Conservation (phyloP, 352 stramenopile species). For the Phytopythium boreale region DNA sequence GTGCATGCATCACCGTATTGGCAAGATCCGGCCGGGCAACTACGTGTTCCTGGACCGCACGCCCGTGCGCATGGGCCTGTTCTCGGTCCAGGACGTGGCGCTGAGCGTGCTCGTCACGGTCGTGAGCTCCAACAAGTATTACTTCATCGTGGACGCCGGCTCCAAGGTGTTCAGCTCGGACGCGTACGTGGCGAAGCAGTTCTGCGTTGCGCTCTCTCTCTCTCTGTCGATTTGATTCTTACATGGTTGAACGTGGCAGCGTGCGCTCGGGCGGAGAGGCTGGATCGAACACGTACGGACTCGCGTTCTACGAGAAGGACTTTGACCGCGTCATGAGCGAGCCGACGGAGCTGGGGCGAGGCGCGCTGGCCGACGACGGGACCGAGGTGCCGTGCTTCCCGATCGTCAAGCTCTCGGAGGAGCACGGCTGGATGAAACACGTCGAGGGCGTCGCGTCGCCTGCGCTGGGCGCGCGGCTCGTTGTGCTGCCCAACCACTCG, state of each 20-base stretch:
- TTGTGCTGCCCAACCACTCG: constrained; percentile 69
- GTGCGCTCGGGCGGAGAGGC: constrained; percentile 1
- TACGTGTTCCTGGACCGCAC: constrained; percentile 78
- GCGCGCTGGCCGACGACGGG: constrained; percentile 27
- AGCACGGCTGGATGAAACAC: constrained; percentile 68
- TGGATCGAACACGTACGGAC: constrained; percentile 25
- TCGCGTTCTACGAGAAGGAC: constrained; percentile 70
- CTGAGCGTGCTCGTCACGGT: constrained; percentile 59
- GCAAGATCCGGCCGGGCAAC: constrained; percentile 66
- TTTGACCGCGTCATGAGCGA: constrained; percentile 51
- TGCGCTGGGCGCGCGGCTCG: constrained; percentile 47
- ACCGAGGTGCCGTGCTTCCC: constrained; percentile 54
- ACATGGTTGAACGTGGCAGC: not conserved
- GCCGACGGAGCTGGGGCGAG: constrained; percentile 33
- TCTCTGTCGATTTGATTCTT: not conserved
- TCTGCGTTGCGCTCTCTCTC: not conserved
- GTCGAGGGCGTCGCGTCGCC: constrained; percentile 45
- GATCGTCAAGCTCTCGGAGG: constrained; percentile 68
- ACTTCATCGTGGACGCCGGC: constrained; percentile 72
- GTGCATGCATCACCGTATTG: not conserved
- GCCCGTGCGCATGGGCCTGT: constrained; percentile 61
- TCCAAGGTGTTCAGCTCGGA: constrained; percentile 74
- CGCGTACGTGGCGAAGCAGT: constrained; percentile 23
- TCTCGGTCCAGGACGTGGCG: constrained; percentile 54
- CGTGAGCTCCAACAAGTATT: constrained; percentile 68